Percentiles rank a stretch among this genome's conserved stretches.
These are phyloP conservation scores for Chiua virens DNA, from an alignment of 768 basidiomycete genomes.

Conservation along the genomic window DNA sequence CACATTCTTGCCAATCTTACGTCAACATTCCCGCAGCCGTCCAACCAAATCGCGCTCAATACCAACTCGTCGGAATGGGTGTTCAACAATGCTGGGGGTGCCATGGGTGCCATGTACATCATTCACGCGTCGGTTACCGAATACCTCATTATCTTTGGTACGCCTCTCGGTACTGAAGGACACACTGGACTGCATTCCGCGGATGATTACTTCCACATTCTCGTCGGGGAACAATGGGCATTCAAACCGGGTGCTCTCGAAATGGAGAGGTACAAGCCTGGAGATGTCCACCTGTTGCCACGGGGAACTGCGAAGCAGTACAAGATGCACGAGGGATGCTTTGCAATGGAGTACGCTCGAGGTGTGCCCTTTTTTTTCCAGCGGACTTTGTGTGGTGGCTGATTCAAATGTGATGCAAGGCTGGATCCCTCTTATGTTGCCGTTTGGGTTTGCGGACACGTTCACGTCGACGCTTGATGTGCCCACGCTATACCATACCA, in stretches of 20 bases:
- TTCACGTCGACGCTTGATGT: conserved; percentile 89
- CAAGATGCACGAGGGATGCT: conserved; percentile 96
- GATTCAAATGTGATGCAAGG: conserved; percentile 45
- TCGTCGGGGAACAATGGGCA: conserved; percentile 94
- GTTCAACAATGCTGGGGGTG: conserved; percentile 96
- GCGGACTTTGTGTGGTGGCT: neutral
- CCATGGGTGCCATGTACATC: conserved; percentile 98
- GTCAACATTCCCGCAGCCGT: conserved; percentile 60
- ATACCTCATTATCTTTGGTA: conserved; percentile 95
- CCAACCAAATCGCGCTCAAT: conserved; percentile 51
- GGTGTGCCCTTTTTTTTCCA: conserved; percentile 47
- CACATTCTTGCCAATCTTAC: conserved; percentile 85
- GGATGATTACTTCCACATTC: conserved; percentile 97
- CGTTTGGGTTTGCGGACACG: conserved; percentile 87
- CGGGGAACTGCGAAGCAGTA: conserved; percentile 92
- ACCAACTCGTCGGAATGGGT: conserved; percentile 81
- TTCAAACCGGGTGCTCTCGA: conserved; percentile 78
- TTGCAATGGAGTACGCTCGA: conserved; percentile 91
- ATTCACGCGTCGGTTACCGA: conserved; percentile 97
- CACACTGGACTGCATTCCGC: conserved; percentile 93
- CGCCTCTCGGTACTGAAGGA: conserved; percentile 95
- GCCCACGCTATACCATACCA: conserved; percentile 76
- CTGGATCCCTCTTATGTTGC: conserved; percentile 97
- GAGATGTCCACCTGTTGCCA: conserved; percentile 80
- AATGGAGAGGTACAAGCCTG: conserved; percentile 83